Evolutionary conservation across 1,284 basidiomycete genomes (phyloP), one percentile per base, ranked within the genome.

Genomic region (Jaminaea rosea): DNA sequence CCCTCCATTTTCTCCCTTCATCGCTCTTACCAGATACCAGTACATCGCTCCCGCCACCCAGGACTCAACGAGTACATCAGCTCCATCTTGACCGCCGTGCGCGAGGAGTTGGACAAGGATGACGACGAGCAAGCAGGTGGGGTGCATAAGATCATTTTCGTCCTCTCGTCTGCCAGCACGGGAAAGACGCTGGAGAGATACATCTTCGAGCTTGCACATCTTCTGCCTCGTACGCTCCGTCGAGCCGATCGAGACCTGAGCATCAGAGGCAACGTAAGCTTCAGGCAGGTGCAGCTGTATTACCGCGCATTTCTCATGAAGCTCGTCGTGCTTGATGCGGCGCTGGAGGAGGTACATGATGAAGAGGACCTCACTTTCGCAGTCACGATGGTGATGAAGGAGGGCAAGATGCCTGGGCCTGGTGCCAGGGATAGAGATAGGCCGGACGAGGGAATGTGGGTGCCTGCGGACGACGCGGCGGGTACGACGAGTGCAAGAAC

Each of bases 41-140:
- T 93, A 19, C 94, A 85, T 69, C 88, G 94, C 75, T 89, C 87
- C 3, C 84, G 89, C 4, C 88, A 92, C 68, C 89, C 90, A 0
- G 82, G 81, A 26, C 78, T 97, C 45, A 86, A 87, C 63, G 83
- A 86, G 41, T 97, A 96, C 74, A 85, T 97, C 46, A 82, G 85
- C 8, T 84, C 84, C 10, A 84, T 87, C 0, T 79, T 89, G 47
- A 83, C 83, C 55, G 84, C 86, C 13, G 74, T 91, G 6, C 77
- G 79, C 5, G 83, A 86, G 52, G 89, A 94, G 71, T 77, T 96
- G 8, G 70, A 79, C 17, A 77, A 79, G 59, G 87, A 86, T 62
- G 49, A 80, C 66, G 24, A 9, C 24, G 26, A 45, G n/a, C 39
- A 24, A 11, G 15, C 15, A 5, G 17, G 19, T 2, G 19, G 39